Percentiles rank a stretch among this genome's conserved stretches.
Conservation (phyloP, 257 asterid genomes). For the Rauvolfia tetraphylla region DNA sequence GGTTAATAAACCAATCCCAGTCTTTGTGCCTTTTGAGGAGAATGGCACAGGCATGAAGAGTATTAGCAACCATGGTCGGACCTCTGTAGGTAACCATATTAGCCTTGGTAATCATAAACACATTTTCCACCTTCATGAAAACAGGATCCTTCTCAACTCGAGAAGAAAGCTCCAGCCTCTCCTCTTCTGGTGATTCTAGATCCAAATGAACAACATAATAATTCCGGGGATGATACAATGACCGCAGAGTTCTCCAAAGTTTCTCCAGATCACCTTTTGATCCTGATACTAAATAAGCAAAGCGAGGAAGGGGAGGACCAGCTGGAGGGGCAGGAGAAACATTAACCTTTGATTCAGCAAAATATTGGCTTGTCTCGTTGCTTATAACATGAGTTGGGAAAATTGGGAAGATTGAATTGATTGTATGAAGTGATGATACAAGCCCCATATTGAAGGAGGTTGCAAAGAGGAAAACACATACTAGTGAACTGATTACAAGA, state of each 20-base stretch:
- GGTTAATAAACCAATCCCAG: conserved; percentile 99
- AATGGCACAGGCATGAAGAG: conserved; percentile 93
- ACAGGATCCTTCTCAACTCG: conserved; percentile 54
- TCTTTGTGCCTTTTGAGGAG: conserved; percentile 67
- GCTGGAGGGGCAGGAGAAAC: conserved; percentile 49
- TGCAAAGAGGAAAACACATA: conserved; percentile 56
- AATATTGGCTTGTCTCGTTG: conserved; percentile 34
- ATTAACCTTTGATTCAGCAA: conserved; percentile 42
- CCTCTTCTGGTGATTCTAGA: conserved; percentile 71
- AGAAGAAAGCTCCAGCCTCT: conserved; percentile 61
- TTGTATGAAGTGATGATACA: conserved; percentile 47
- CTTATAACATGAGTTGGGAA: conserved; percentile 43
- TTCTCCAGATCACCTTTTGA: conserved; percentile 81
- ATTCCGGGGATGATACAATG: conserved; percentile 85
- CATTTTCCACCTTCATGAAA: conserved; percentile 63
- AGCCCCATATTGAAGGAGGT: conserved; percentile 69
- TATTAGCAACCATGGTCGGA: conserved; percentile 93
- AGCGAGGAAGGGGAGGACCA: conserved; percentile 59
- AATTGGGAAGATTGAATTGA: conserved; percentile 52
- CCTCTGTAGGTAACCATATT: conserved; percentile 94
- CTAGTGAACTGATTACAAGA: conserved; percentile 55
- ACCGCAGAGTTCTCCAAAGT: conserved; percentile 81
- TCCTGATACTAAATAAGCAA: conserved; percentile 83
- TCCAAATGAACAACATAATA: conserved; percentile 88
- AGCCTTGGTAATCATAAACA: conserved; percentile 61